phyloP scores from a whole-genome alignment of 2,329 filamentous ascomycete species.

The Blastomyces gilchristii region DNA sequence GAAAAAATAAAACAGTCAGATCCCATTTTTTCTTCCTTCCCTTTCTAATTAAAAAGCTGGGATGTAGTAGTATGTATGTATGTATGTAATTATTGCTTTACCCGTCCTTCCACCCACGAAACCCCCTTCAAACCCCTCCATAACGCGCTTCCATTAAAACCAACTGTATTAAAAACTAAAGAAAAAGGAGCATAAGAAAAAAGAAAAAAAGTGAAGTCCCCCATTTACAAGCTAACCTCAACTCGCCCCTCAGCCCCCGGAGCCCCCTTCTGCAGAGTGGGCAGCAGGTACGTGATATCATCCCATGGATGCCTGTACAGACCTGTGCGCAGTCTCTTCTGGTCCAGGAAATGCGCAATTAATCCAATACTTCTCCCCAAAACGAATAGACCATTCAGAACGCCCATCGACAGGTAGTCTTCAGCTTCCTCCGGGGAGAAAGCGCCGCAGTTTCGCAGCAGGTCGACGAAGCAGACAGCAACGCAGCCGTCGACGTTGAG shows the following conservation, averaged over 20 bases:
- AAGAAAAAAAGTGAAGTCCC: no score
- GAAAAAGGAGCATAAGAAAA: not conserved
- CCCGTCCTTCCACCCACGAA: not conserved
- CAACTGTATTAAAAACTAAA: not conserved
- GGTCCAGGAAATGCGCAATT: constrained; percentile 98
- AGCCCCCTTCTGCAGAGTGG: constrained; percentile 60
- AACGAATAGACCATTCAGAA: constrained; percentile 98
- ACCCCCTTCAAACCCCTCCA: no score
- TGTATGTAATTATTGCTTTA: not conserved
- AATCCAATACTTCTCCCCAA: constrained; percentile 94
- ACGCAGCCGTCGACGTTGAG: constrained; percentile 98
- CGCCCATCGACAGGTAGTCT: constrained; percentile 98
- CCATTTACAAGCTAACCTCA: constrained; percentile 63
- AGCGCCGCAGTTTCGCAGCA: constrained; percentile 93
- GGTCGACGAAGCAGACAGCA: constrained; percentile 96
- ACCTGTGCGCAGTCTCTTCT: constrained; percentile 97
- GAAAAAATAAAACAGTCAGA: not conserved
- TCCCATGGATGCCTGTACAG: constrained; percentile 99
- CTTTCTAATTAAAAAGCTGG: not conserved
- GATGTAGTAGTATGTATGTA: not conserved
- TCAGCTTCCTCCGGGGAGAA: constrained; percentile 95
- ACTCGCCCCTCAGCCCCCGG: constrained; percentile 75
- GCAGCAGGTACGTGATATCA: constrained; percentile 90
- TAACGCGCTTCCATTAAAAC: not conserved
- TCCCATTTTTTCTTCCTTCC: not conserved